phyloP scores from a whole-genome alignment of 2,329 filamentous ascomycete species.

The Pseudogymnoascus sp. region DNA sequence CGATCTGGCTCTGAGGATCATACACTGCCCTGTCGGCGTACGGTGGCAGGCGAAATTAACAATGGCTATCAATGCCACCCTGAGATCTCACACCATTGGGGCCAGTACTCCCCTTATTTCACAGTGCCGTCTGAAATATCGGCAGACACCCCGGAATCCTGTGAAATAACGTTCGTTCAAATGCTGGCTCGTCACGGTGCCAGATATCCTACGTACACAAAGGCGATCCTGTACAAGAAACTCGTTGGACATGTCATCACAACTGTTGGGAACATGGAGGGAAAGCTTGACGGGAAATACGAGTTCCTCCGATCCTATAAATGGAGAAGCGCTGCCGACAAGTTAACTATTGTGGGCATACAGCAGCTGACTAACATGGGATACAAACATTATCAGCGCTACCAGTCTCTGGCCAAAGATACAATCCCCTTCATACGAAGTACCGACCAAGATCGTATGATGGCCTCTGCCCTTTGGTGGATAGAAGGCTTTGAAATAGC shows the following conservation, averaged over 20 bases:
- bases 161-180: slow-evolving; percentile 70
- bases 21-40: neutral
- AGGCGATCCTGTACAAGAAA: slow-evolving; percentile 53
- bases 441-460: slow-evolving; percentile 60
- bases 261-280: slow-evolving; percentile 34
- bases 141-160: slow-evolving; percentile 48
- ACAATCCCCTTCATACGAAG: slow-evolving; percentile 63
- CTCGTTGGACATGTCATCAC: slow-evolving; percentile 59
- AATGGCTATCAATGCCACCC: slow-evolving; percentile 26
- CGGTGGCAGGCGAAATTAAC: slow-evolving; percentile 11
- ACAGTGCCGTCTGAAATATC: slow-evolving; percentile 60
- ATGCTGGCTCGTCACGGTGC: slow-evolving; percentile 79
- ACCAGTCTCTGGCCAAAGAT: slow-evolving; percentile 49
- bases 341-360: slow-evolving; percentile 60
- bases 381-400: slow-evolving; percentile 64
- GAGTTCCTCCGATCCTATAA: slow-evolving; percentile 63
- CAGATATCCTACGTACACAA: slow-evolving; percentile 65
- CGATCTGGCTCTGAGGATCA: neutral
- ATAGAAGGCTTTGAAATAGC: slow-evolving; percentile 58
- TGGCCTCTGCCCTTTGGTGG: slow-evolving; percentile 68
- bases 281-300: slow-evolving; percentile 52
- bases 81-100: slow-evolving; percentile 47
- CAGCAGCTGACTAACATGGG: slow-evolving; percentile 68
- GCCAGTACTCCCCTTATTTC: slow-evolving; percentile 82
- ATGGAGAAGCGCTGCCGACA: slow-evolving; percentile 62